Conservation (phyloP, 1,139 yeast genomes). For the Suhomyces bolitotheri region DNA sequence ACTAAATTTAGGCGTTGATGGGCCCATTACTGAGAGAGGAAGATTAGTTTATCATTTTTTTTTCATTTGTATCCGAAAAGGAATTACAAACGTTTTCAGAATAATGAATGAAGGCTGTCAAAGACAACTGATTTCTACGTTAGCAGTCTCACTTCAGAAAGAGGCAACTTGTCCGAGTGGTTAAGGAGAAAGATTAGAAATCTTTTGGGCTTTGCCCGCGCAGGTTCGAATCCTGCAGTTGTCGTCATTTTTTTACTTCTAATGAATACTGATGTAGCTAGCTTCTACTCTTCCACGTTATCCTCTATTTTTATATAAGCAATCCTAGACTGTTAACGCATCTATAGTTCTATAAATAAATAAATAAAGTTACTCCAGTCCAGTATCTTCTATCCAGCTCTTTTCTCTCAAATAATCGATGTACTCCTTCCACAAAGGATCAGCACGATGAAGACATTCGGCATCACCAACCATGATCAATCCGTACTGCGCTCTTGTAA, state of each 20-base stretch:
- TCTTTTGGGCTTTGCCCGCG: constrained; percentile 54
- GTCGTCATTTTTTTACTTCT: constrained; percentile 25
- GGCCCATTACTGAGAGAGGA: no score
- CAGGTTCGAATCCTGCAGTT: constrained; percentile 56
- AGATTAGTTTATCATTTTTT: no score
- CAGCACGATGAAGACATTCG: constrained; percentile 48
- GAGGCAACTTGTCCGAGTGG: constrained; percentile 37
- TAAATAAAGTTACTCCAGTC: neutral
- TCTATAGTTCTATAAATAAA: neutral
- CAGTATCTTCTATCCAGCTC: constrained; percentile 13
- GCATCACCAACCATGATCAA: constrained; percentile 59
- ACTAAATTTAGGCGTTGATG: no score
- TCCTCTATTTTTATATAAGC: no score
- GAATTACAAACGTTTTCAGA: no score
- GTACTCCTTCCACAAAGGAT: constrained; percentile 55
- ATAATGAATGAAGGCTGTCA: no score
- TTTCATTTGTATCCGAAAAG: no score
- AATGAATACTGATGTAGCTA: neutral
- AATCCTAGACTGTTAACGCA: no score
- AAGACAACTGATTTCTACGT: no score
- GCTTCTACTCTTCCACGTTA: no score
- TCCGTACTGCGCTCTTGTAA: constrained; percentile 63
- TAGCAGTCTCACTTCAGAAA: no score
- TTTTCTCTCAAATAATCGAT: constrained; percentile 26
- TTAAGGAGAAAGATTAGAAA: constrained; percentile 40